Conservation (phyloP, 768 basidiomycete species). For the Macrolepiota fuliginosa region DNA sequence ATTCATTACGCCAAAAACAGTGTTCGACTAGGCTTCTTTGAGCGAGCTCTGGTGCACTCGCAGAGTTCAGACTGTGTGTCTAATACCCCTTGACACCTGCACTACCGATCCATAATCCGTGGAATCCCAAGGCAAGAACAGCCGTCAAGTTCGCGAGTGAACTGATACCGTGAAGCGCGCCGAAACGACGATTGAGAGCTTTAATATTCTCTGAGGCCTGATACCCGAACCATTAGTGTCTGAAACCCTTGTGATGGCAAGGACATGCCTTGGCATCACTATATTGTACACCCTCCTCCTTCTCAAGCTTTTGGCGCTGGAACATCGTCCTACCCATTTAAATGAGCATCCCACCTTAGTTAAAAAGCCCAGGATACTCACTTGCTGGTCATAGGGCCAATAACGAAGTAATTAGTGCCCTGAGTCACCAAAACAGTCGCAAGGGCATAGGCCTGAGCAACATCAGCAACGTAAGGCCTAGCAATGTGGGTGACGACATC, state of each 20-base stretch:
- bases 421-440: constrained; percentile 46
- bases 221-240: constrained; percentile 8
- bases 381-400: constrained; percentile 75
- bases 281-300: constrained; percentile 66
- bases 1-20: background rate
- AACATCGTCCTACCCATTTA: constrained; percentile 61
- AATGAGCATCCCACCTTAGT: background rate
- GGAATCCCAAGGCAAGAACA: constrained; percentile 59
- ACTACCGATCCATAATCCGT: constrained; percentile 71
- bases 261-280: constrained; percentile 60
- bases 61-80: background rate
- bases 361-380: constrained; percentile 25
- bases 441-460: constrained; percentile 63
- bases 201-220: constrained; percentile 72
- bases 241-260: background rate
- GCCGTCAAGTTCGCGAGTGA: constrained; percentile 63
- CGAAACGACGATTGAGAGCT: constrained; percentile 64
- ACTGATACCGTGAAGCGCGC: constrained; percentile 64
- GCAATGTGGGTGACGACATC: constrained; percentile 46
- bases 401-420: constrained; percentile 59
- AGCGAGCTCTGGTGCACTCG: background rate
- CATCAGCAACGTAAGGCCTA: constrained; percentile 52
- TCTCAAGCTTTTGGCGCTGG: constrained; percentile 68
- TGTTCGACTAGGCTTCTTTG: background rate
- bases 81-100: constrained; percentile 43